A percentile compares a stretch with the other conserved stretches of the same genome.
phyloP scores from a whole-genome alignment of 345 rosid genomes.

The Pugionium cornutum region DNA sequence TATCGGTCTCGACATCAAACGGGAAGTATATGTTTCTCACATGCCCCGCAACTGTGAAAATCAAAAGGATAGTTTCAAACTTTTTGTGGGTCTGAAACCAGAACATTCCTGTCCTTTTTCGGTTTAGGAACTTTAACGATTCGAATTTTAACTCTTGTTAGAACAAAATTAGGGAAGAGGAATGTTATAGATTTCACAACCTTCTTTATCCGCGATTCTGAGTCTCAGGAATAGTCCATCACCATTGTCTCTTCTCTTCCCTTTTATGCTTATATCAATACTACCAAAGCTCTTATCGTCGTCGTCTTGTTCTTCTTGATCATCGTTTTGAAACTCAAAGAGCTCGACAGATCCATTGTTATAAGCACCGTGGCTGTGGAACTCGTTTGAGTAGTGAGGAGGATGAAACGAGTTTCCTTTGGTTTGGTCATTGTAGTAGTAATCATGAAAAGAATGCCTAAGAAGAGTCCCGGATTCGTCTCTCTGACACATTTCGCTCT shows the following conservation, averaged over 20 bases:
- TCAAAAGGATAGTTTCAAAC: background rate
- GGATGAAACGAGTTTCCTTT: slow-evolving; percentile 39
- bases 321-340: slow-evolving; percentile 67
- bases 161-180: background rate
- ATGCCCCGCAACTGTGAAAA: slow-evolving; percentile 49
- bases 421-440: slow-evolving; percentile 31
- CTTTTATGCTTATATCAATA: slow-evolving; percentile 76
- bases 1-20: slow-evolving; percentile 68
- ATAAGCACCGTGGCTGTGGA: slow-evolving; percentile 28
- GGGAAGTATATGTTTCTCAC: slow-evolving; percentile 88
- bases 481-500: slow-evolving; percentile 35
- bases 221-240: slow-evolving; percentile 71
- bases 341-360: slow-evolving; percentile 32
- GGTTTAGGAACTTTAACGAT: background rate
- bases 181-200: slow-evolving; percentile 42
- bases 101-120: background rate
- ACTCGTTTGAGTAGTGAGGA: slow-evolving; percentile 42
- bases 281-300: slow-evolving; percentile 37
- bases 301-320: slow-evolving; percentile 46
- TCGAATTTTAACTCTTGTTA: background rate
- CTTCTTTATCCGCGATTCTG: slow-evolving; percentile 80
- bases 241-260: slow-evolving; percentile 60
- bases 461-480: slow-evolving; percentile 43
- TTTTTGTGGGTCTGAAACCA: background rate
- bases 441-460: slow-evolving; percentile 50